Base-by-base conservation (phyloP, 192 early-diverging fungal genomes). In the Funneliformis mosseae region DNA sequence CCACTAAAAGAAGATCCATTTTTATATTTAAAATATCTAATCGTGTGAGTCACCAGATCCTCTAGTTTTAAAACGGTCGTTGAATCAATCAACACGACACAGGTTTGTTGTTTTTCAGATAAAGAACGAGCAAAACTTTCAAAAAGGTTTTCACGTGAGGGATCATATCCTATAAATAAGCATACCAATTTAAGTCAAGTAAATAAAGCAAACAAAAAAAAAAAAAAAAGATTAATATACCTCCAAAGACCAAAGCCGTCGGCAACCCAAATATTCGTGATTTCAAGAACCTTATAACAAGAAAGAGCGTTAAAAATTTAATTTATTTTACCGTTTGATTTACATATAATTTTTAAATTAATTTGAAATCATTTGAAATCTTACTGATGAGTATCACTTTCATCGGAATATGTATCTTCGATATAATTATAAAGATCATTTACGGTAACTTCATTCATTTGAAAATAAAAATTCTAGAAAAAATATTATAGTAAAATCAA, bases 191-290 rank as follows among this genome's bases (percentile, higher is more conserved):
- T 42, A 25, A 43, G 28, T 18, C 18, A 39, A 43, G 0, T 70
- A 42, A 43, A 43, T 45, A 16, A 69, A 43, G 2, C 8, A 18
- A 70, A 21, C n/a, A 39, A 69, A 42, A 16, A 70, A 28, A 33
- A 39, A 69, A 42, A 16, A 70, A 28, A 33, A 12, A 5, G 8
- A 12, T 7, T 43, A 23, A 70, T 25, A 43, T 70, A 16, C 68
- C 68, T 70, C 38, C 9, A 70, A 70, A 70, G 7, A 70, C 68
- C 9, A 70, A 70, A 23, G 68, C 68, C n/a, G 68, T 70, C 23
- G 68, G 68, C 6, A 70, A 9, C n/a, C 38, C 68, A 10, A 14
- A 42, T 43, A 42, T 11, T 25, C 33, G 33, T 55, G 50, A 55
- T n/a, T 55, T 55, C 16, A 55, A 55, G 50, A 55, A 55, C 21